A percentile compares a stretch with the other conserved stretches of the same genome.
Evolutionary conservation across 225 moss, liverwort and hornwort species (phyloP).

Genomic region (Sphagnum contortum): DNA sequence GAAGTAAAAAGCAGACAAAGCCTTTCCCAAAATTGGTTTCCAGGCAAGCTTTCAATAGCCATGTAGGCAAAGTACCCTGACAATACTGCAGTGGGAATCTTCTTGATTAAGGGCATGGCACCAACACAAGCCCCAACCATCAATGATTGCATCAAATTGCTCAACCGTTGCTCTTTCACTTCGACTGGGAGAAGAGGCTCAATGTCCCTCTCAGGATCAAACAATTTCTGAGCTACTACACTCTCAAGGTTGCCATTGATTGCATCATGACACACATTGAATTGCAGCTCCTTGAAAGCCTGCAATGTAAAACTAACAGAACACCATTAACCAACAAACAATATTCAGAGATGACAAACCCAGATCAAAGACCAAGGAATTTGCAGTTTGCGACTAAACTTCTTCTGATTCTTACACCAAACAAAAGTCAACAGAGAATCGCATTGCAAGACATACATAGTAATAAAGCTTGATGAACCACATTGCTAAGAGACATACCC

Average conservation of each 20-base stretch:
- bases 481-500: constrained; percentile 14
- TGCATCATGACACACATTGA: constrained; percentile 1
- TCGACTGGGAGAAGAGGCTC: constrained; percentile 57
- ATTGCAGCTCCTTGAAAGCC: constrained; percentile 24
- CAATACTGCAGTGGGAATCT: constrained; percentile 62
- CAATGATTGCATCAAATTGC: constrained; percentile 65
- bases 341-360: too few species aligned
- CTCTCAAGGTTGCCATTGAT: constrained; percentile 6
- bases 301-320: constrained; percentile 5
- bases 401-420: too few species aligned
- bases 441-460: too few species aligned
- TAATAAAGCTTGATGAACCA: too few species aligned
- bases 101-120: constrained; percentile 53
- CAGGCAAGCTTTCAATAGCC: constrained; percentile 72
- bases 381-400: too few species aligned
- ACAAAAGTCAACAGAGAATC: too few species aligned
- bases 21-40: constrained; percentile 84
- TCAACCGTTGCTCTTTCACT: constrained; percentile 73
- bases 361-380: too few species aligned
- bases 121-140: constrained; percentile 51
- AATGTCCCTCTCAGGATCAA: constrained; percentile 47
- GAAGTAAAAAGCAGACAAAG: constrained; percentile 39
- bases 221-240: constrained; percentile 14
- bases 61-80: constrained; percentile 89
- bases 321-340: background rate